Evolutionary conservation across 176 grass and related monocot species (phyloP), one percentile per base, ranked within the genome.

Genomic region (Carex cristatella): DNA sequence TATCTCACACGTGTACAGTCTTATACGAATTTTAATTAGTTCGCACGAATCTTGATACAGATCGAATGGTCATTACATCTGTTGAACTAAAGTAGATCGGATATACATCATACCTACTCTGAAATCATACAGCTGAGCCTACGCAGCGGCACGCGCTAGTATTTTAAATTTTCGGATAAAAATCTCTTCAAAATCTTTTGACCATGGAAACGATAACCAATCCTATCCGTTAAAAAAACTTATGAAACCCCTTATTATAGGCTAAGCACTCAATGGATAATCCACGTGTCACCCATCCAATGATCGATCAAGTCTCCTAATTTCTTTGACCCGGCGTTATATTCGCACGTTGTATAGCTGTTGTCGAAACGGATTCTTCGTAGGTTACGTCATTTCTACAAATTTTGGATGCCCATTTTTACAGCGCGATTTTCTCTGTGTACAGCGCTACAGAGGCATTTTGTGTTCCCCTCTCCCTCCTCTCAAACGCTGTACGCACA

Each of bases 81-180:
- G 23, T 23, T 23, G 23, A 23, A 23, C 23, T 0, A 23, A 23
- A 23, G 23, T 23, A 23, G 23, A 23, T 23, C 23, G 23, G 23
- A 23, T 23, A 23, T 23, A 23, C 23, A 23, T 23, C 23, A 23
- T 23, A 23, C 23, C 23, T 23, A 23, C 23, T 23, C 23, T 23
- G 23, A 23, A 23, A 23, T 23, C 23, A 23, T 23, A 48, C 33
- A 37, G 44, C 37, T n/a, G 7, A 27, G 31, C 7, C 28, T 33
- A 51, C 58, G 18, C 49, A 28, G 35, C 13, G 12, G 33, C 5
- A 57, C 74, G 58, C 79, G 79, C 35, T 48, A 48, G 3, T 5
- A 64, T 81, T 42, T 78, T 81, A 44, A 3, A 81, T 83, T 54
- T 83, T 28, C 42, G 19, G 81, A 83, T 83, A 83, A 79, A 32